Evolutionary conservation across 192 early-diverging fungal species (phyloP).

Genomic region (Polychytrium aggregatum): DNA sequence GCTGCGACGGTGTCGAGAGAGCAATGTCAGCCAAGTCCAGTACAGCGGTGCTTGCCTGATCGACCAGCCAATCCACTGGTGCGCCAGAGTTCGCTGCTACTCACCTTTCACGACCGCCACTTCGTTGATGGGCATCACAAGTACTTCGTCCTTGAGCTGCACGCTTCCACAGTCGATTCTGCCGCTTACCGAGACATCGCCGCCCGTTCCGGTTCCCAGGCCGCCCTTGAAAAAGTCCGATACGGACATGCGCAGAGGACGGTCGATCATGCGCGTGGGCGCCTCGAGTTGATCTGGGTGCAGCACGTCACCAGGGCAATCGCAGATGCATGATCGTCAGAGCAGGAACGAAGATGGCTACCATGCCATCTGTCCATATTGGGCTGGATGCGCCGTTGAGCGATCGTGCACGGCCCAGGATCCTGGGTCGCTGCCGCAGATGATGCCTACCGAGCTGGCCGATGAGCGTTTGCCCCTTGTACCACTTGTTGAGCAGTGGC

Average conservation of each 20-base stretch:
- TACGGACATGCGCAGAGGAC: conserved; percentile 74
- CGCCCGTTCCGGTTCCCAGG: conserved; percentile 39
- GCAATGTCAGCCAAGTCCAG: too few relatives aligned
- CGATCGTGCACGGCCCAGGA: too few relatives aligned
- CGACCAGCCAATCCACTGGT: too few relatives aligned
- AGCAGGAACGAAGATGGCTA: too few relatives aligned
- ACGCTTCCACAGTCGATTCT: conserved; percentile 76
- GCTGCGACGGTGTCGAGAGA: conserved; percentile 37
- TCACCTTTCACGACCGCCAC: conserved; percentile 63
- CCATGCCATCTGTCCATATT: too few relatives aligned
- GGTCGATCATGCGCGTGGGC: conserved; percentile 64
- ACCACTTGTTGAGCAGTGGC: conserved; percentile 52
- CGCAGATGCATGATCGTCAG: too few relatives aligned
- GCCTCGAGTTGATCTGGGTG: conserved; percentile 60
- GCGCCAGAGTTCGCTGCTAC: too few relatives aligned
- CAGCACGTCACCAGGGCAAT: too few relatives aligned
- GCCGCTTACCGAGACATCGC: conserved; percentile 68
- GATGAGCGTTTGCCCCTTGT: conserved; percentile 66
- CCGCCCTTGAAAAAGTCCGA: conserved; percentile 89
- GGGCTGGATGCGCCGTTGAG: too few relatives aligned
- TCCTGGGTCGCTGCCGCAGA: background rate
- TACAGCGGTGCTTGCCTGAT: too few relatives aligned
- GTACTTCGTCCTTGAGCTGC: conserved; percentile 76
- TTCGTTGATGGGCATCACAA: conserved; percentile 73
- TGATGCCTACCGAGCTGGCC: conserved; percentile 47